Percentiles rank a stretch among this genome's conserved stretches.
Conservation (phyloP, 2,329 filamentous ascomycete species). For the Orbilia ellipsospora region DNA sequence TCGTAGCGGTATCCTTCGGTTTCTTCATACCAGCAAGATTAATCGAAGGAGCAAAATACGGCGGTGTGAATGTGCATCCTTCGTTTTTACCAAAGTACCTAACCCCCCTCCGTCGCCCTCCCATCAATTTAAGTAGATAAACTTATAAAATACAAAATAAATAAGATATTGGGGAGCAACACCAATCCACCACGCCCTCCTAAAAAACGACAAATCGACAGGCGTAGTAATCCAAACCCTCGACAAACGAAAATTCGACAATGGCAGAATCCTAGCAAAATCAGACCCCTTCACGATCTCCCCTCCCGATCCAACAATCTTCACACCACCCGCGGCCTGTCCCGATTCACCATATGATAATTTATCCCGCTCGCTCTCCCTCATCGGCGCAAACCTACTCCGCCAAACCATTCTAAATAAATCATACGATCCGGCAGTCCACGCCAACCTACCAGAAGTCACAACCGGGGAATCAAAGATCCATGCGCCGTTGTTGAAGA, state of each 20-base stretch:
- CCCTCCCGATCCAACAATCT: constrained; percentile 58
- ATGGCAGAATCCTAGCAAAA: constrained; percentile 79
- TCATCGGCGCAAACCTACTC: constrained; percentile 77
- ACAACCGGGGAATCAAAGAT: constrained; percentile 66
- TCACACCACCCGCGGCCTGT: constrained; percentile 69
- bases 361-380: constrained; percentile 70
- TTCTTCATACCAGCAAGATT: constrained; percentile 84
- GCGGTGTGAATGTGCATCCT: constrained; percentile 92
- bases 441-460: constrained; percentile 65
- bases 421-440: constrained; percentile 70
- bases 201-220: constrained; percentile 71
- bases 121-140: background rate
- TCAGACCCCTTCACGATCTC: constrained; percentile 59
- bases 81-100: constrained; percentile 83
- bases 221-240: constrained; percentile 91
- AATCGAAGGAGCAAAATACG: constrained; percentile 76
- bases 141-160: constrained; percentile 24
- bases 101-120: background rate
- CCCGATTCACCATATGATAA: constrained; percentile 65
- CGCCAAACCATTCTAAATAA: constrained; percentile 72
- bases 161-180: constrained; percentile 81
- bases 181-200: constrained; percentile 84
- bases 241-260: constrained; percentile 79
- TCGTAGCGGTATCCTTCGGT: constrained; percentile 94
- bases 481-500: constrained; percentile 55